phyloP scores from a whole-genome alignment of 2,329 filamentous ascomycete species.

The Colletotrichum musicola region DNA sequence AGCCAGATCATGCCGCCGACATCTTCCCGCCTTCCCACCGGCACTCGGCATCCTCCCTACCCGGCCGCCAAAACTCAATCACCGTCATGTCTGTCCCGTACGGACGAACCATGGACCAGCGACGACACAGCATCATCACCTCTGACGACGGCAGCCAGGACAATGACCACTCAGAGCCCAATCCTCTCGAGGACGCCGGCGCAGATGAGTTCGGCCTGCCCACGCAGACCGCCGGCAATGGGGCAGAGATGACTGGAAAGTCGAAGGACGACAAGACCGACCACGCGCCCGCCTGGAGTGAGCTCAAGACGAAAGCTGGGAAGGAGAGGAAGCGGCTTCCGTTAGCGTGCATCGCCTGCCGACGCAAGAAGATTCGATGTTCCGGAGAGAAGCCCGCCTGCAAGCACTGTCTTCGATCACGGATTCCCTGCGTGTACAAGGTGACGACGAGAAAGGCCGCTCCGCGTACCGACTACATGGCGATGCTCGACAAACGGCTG shows the following conservation, averaged over 20 bases:
- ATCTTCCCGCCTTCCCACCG: conserved; percentile 47
- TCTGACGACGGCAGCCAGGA: conserved; percentile 62
- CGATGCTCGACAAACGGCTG: conserved; percentile 94
- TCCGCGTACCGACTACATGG: conserved; percentile 97
- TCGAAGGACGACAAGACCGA: conserved; percentile 70
- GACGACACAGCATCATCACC: conserved; percentile 50
- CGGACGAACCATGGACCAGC: conserved; percentile 42
- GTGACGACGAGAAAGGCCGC: conserved; percentile 94
- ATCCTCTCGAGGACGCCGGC: conserved; percentile 65
- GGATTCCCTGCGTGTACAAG: conserved; percentile 97
- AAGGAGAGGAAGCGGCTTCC: conserved; percentile 96
- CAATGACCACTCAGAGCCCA: conserved; percentile 57
- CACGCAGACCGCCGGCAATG: conserved; percentile 60
- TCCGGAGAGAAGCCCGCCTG: conserved; percentile 98
- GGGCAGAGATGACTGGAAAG: conserved; percentile 66
- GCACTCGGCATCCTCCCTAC: conserved; percentile 52
- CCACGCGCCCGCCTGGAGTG: conserved; percentile 78
- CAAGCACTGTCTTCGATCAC: conserved; percentile 92
- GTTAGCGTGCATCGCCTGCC: conserved; percentile 93
- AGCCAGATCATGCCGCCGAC: conserved; percentile 49
- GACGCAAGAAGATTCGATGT: conserved; percentile 97
- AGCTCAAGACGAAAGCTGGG: conserved; percentile 90
- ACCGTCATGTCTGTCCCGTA: conserved; percentile 49
- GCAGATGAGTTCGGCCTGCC: conserved; percentile 71
- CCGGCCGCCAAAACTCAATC: conserved; percentile 52